phyloP scores from a whole-genome alignment of 768 basidiomycete genomes.

The Kwoniella newhampshirensis region DNA sequence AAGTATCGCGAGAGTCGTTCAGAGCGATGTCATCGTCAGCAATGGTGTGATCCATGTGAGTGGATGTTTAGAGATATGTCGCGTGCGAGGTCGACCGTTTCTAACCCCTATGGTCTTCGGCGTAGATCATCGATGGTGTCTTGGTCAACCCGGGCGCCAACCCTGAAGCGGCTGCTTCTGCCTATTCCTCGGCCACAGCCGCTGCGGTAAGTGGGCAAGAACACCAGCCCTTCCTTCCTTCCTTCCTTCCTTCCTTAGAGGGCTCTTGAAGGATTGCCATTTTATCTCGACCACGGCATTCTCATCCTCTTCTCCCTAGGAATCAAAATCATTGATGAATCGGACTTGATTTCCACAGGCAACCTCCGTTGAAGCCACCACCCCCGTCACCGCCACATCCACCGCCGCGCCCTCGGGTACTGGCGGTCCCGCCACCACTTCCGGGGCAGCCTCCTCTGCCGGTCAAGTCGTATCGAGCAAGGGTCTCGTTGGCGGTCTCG shows the following conservation, averaged over 20 bases:
- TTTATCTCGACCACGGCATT: conserved; percentile 17
- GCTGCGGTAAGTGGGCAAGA: conserved; percentile 22
- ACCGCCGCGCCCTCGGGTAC: conserved; percentile 18
- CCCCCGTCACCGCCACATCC: conserved; percentile 42
- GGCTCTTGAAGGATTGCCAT: not conserved
- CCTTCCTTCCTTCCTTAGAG: not conserved
- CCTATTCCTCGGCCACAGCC: conserved; percentile 35
- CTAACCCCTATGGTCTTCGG: too few relatives aligned
- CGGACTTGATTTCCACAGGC: conserved; percentile 19
- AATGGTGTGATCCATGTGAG: conserved; percentile 68
- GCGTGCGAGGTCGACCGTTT: too few relatives aligned
- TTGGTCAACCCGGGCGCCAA: conserved; percentile 52
- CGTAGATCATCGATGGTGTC: conserved; percentile 52
- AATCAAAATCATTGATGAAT: not conserved
- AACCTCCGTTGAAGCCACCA: conserved; percentile 34
- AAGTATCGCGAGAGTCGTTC: conserved; percentile 60
- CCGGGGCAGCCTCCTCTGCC: conserved; percentile 24
- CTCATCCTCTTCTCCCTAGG: conserved; percentile 19
- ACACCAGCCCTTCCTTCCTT: not conserved
- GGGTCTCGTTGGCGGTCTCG: conserved; percentile 27
- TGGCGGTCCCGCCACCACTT: conserved; percentile 14
- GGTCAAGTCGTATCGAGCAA: conserved; percentile 15
- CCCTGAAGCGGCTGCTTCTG: conserved; percentile 50
- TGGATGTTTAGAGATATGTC: not conserved
- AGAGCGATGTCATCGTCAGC: conserved; percentile 62